phyloP scores from a whole-genome alignment of 495 filamentous ascomycete species.

The Annulohypoxylon maeteangense region DNA sequence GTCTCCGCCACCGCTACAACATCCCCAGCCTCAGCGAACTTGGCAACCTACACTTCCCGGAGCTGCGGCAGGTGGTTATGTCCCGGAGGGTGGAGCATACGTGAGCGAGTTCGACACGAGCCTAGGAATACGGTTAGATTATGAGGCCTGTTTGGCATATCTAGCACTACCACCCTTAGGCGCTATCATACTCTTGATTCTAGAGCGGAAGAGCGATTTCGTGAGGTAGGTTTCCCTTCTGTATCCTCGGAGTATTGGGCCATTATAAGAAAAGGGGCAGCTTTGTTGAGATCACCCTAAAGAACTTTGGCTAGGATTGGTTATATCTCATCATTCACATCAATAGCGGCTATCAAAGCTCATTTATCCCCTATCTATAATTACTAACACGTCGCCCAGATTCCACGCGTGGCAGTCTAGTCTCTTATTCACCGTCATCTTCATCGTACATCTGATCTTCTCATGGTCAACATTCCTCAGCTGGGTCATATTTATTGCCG shows the following conservation, averaged over 20 bases:
- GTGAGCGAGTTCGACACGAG: constrained; percentile 76
- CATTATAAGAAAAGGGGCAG: background rate
- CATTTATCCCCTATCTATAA: background rate
- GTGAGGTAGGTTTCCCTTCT: constrained; percentile 72
- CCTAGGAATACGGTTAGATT: constrained; percentile 73
- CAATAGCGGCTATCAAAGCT: background rate
- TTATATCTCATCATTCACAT: background rate
- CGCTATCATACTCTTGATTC: constrained; percentile 81
- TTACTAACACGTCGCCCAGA: constrained; percentile 56
- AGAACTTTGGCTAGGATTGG: background rate
- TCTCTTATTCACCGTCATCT: constrained; percentile 84
- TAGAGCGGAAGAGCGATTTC: constrained; percentile 96
- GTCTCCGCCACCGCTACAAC: constrained; percentile 60
- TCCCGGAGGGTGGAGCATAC: constrained; percentile 46
- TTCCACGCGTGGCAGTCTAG: constrained; percentile 97
- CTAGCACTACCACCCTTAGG: constrained; percentile 86
- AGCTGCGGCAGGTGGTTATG: constrained; percentile 23
- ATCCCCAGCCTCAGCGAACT: constrained; percentile 61
- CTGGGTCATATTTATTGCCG: constrained; percentile 81
- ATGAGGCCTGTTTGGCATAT: constrained; percentile 93
- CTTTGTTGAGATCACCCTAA: background rate
- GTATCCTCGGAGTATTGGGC: background rate
- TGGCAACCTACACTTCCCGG: constrained; percentile 48
- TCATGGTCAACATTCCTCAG: constrained; percentile 84
- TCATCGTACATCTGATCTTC: constrained; percentile 87